Evolutionary conservation across 2,329 filamentous ascomycete genomes (phyloP), one percentile per base, ranked within the genome.

Genomic region (Fusarium verticillioides): DNA sequence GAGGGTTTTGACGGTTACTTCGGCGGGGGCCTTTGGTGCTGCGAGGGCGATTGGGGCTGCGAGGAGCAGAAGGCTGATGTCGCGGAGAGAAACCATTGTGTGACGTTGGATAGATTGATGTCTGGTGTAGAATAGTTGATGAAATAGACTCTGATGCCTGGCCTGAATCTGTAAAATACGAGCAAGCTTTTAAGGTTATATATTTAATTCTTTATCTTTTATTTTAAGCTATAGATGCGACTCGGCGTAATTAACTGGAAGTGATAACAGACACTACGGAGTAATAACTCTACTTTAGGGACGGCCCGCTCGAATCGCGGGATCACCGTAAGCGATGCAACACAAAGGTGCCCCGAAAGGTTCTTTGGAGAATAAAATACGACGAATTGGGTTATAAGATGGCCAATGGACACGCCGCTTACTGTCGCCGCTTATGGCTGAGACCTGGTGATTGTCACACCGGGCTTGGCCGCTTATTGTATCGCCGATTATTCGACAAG

Each of bases 111-210:
- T n/a, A 13, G 6, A 8, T 21, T 8, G 37, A 21, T 52, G 3
- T 52, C 4, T 12, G 19, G 15, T 7, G 7, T 0, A 50, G 16
- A 23, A 23, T 12, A 0, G 9, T 19, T 13, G 16, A 12, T 39
- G 34, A 18, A 9, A n/a, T 18, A n/a, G 2, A 5, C 10, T 53
- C 5, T 39, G 23, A 26, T 28, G 13, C 4, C 11, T 40, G 10
- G 6, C 11, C 3, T 36, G 3, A 11, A 19, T 2, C 12, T 19
- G 1, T 19, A 4, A 8, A 9, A 26, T 36, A 2, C 12, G 4
- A 36, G 9, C 6, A 6, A 10, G 0, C 3, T 3, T 36, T 9
- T 2, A 2, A 2, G 0, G 6, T 11, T 36, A 26, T 26, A 11
- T 52, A 52, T 8, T 2, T 16, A 19, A 52, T 2, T 8, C 0